Conservation (phyloP, 2,329 filamentous ascomycete genomes). For the Fusarium sp. region DNA sequence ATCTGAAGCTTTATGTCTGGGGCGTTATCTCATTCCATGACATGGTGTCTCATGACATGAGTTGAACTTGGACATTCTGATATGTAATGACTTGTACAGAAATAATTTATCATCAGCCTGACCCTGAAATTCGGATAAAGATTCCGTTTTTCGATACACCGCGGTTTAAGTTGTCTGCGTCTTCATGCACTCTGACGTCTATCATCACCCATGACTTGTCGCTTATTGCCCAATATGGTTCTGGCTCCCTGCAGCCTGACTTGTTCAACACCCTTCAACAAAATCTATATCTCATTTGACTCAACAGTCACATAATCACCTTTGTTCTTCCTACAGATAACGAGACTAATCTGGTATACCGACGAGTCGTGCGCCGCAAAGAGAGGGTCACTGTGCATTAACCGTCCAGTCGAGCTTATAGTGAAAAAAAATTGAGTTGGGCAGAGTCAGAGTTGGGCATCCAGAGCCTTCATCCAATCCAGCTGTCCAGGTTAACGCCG, state of each 20-base stretch:
- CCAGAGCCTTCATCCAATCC: slow-evolving; percentile 19
- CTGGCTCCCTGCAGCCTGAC: slow-evolving; percentile 27
- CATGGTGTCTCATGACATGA: not conserved
- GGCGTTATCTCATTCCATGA: not conserved
- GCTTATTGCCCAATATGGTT: slow-evolving; percentile 26
- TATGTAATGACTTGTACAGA: not conserved
- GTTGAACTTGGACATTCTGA: not conserved
- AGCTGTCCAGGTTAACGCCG: slow-evolving; percentile 38
- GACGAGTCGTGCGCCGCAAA: slow-evolving; percentile 10
- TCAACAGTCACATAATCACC: not conserved
- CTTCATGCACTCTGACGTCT: slow-evolving; percentile 21
- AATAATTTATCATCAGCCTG: not conserved
- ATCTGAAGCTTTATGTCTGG: not conserved
- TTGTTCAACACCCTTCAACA: slow-evolving; percentile 25
- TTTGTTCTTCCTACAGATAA: not conserved
- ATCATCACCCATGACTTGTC: not conserved
- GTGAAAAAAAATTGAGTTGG: slow-evolving; percentile 9
- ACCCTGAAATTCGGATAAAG: not conserved
- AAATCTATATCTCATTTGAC: not conserved
- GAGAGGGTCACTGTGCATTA: slow-evolving; percentile 7
- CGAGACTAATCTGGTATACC: slow-evolving; percentile 8
- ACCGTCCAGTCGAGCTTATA: slow-evolving; percentile 5
- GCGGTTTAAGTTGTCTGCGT: slow-evolving; percentile 5
- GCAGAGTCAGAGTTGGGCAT: slow-evolving; percentile 25
- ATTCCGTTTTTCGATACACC: not conserved